These are phyloP conservation scores for Aethionema arabicum DNA, from an alignment of 345 rosid genomes.

Conservation along the genomic window DNA sequence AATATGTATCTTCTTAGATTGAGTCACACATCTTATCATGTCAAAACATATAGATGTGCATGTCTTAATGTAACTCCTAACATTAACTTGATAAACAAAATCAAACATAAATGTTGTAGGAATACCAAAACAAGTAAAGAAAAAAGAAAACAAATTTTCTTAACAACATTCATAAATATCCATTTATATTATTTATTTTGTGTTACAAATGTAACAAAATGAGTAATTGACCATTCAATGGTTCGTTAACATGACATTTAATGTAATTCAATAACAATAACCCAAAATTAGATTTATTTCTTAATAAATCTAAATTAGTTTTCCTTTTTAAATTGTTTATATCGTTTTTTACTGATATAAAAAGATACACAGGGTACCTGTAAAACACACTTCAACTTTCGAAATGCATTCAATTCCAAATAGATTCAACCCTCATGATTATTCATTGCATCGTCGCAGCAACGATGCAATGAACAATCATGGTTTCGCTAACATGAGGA, in stretches of 20 bases:
- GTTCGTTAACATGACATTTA: background rate
- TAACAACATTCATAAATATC: constrained; percentile 7
- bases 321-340: background rate
- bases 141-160: background rate
- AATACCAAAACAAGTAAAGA: too few species aligned
- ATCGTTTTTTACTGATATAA: constrained; percentile 13
- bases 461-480: background rate
- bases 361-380: background rate
- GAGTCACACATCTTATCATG: too few species aligned
- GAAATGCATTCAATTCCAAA: constrained; percentile 28
- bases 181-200: background rate
- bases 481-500: constrained; percentile 11
- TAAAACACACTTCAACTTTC: constrained; percentile 7
- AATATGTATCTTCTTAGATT: too few species aligned
- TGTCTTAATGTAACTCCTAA: too few species aligned
- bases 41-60: too few species aligned
- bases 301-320: background rate
- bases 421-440: background rate
- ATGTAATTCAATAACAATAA: background rate
- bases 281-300: constrained; percentile 13
- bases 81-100: too few species aligned
- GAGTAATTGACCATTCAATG: constrained; percentile 7
- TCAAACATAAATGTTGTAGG: too few species aligned
- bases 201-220: background rate
- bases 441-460: too few species aligned